These are phyloP conservation scores for Protomyces inundatus DNA, from an alignment of 1,139 yeast genomes.

Conservation along the genomic window DNA sequence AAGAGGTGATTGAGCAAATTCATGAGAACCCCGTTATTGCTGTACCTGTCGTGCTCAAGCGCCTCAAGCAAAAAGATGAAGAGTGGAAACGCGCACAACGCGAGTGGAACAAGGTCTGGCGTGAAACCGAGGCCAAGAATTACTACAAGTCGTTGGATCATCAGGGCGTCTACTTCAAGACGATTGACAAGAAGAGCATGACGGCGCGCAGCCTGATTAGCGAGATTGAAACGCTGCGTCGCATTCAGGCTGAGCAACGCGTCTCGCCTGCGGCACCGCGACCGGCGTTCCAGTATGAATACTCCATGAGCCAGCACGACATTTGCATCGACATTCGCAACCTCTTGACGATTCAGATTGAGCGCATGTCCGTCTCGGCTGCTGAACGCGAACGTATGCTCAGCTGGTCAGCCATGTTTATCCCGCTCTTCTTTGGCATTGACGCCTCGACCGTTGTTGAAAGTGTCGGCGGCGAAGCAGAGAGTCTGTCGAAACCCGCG, in stretches of 20 bases:
- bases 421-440: conserved; percentile 63
- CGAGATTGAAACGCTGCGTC: conserved; percentile 86
- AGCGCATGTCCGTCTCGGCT: conserved; percentile 65
- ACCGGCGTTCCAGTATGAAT: conserved; percentile 74
- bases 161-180: conserved; percentile 90
- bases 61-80: conserved; percentile 95
- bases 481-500: conserved; percentile 5
- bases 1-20: conserved; percentile 90
- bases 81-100: conserved; percentile 98
- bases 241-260: conserved; percentile 76
- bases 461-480: conserved; percentile 17
- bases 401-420: conserved; percentile 64
- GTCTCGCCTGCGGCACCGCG: conserved; percentile 76
- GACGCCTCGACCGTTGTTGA: conserved; percentile 28
- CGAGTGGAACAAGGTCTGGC: conserved; percentile 99
- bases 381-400: conserved; percentile 75
- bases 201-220: conserved; percentile 86
- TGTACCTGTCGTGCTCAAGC: conserved; percentile 82
- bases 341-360: conserved; percentile 64
- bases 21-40: conserved; percentile 95
- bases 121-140: conserved; percentile 94
- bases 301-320: conserved; percentile 58
- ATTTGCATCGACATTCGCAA: conserved; percentile 69
- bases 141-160: conserved; percentile 92
- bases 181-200: conserved; percentile 85